These are phyloP conservation scores for Candida verbasci DNA, from an alignment of 805 yeast genomes.

Conservation along the genomic window DNA sequence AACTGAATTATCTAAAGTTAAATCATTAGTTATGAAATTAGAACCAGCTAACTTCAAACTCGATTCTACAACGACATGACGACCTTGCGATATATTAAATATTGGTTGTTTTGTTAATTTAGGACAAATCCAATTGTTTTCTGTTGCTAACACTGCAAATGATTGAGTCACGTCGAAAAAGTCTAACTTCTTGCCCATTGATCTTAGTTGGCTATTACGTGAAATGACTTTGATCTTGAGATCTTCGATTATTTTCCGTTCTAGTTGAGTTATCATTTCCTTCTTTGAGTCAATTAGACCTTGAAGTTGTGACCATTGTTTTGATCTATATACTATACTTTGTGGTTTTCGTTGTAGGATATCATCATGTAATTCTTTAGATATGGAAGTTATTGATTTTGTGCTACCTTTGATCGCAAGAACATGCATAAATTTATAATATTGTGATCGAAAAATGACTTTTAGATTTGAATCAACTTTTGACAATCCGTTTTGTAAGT, in stretches of 20 bases:
- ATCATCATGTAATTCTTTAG: conserved; percentile 17
- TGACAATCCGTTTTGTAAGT: conserved; percentile 15
- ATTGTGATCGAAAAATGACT: conserved; percentile 24
- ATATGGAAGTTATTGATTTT: conserved; percentile 20
- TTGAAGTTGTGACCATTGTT: conserved; percentile 49
- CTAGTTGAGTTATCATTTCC: conserved; percentile 51
- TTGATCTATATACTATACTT: conserved; percentile 42
- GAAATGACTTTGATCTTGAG: conserved; percentile 46
- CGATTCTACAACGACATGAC: conserved; percentile 85
- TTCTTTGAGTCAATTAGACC: conserved; percentile 46
- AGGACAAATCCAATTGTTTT: conserved; percentile 65
- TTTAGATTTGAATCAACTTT: conserved; percentile 26
- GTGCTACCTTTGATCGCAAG: conserved; percentile 44
- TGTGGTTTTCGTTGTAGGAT: conserved; percentile 34
- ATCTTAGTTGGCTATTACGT: conserved; percentile 44
- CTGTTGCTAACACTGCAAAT: conserved; percentile 69
- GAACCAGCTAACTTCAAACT: conserved; percentile 49
- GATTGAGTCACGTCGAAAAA: conserved; percentile 69
- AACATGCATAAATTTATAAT: conserved; percentile 35
- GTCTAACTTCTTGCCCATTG: conserved; percentile 50
- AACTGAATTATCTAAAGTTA: conserved; percentile 18
- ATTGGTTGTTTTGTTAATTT: conserved; percentile 43
- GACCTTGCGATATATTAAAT: conserved; percentile 56
- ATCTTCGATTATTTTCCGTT: conserved; percentile 45
- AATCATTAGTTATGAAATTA: conserved; percentile 43